Percentiles rank a stretch among this genome's conserved stretches.
Conservation (phyloP, 2,329 filamentous ascomycete species). For the Corynespora cassiicola region DNA sequence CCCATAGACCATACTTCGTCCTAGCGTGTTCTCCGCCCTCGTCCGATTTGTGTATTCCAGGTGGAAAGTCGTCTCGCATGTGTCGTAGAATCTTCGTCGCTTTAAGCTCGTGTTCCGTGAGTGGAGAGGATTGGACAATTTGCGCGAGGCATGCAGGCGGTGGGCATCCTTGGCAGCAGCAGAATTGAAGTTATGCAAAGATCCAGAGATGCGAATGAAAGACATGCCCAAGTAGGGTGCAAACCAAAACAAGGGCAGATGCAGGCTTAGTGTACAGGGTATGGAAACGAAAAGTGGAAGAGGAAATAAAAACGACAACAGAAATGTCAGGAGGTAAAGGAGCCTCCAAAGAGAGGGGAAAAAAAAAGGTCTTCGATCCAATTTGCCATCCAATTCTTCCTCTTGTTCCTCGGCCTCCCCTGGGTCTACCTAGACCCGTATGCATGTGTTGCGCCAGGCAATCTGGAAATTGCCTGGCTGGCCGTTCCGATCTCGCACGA, state of each 20-base stretch:
- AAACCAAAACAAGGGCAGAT: slow-evolving; percentile 18
- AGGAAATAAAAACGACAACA: slow-evolving; percentile 8
- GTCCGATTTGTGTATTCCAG: slow-evolving; percentile 17
- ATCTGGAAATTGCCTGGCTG: too few species aligned
- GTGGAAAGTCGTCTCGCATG: slow-evolving; percentile 24
- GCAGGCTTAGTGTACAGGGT: slow-evolving; percentile 36
- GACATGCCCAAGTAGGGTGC: slow-evolving; percentile 2
- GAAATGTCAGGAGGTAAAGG: too few species aligned
- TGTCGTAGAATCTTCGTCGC: slow-evolving; percentile 26
- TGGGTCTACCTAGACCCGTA: slow-evolving; percentile 1
- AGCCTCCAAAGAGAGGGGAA: slow-evolving; percentile 3
- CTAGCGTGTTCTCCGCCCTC: slow-evolving; percentile 20
- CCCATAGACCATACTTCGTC: slow-evolving; percentile 14
- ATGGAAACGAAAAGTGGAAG: slow-evolving; percentile 20
- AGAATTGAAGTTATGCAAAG: slow-evolving; percentile 8
- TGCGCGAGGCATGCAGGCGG: slow-evolving; percentile 2
- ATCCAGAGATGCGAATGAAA: slow-evolving; percentile 9
- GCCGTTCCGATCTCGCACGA: too few species aligned
- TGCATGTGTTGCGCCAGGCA: too few species aligned
- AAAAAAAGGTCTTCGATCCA: slow-evolving; percentile 8
- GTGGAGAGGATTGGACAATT: background rate
- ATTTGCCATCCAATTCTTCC: slow-evolving; percentile 8
- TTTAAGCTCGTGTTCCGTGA: slow-evolving; percentile 8
- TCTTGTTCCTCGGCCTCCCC: background rate
- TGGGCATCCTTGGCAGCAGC: slow-evolving; percentile 2